Percentiles rank a stretch among this genome's conserved stretches.
Evolutionary conservation across 1,284 basidiomycete genomes (phyloP).

Genomic region (Ganoderma resinaceum): DNA sequence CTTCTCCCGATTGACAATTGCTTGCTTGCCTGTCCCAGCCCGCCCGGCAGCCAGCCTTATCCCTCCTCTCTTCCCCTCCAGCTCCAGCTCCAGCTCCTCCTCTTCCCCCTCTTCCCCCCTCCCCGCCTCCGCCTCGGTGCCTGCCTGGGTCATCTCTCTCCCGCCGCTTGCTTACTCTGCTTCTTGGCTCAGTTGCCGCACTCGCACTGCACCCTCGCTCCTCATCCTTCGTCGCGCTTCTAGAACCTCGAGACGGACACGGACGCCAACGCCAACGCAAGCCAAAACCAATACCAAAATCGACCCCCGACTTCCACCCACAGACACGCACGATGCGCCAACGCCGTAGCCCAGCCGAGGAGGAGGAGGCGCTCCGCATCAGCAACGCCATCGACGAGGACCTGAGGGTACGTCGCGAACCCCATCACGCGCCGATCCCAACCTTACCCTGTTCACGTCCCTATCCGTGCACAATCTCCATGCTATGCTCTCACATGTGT

Average conservation of each 20-base stretch:
- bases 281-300: not conserved
- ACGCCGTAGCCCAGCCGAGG: conserved; percentile 39
- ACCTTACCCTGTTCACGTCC: not conserved
- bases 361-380: conserved; percentile 57
- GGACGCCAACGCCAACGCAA: conserved; percentile 1
- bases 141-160: not conserved
- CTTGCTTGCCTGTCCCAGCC: not conserved
- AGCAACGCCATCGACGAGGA: conserved; percentile 77
- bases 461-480: not conserved
- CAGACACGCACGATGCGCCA: conserved; percentile 32
- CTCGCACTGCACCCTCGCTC: not conserved
- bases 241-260: not conserved
- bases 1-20: conserved; percentile 5
- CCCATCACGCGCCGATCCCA: conserved; percentile 6
- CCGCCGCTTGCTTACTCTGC: not conserved
- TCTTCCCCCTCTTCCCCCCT: not conserved
- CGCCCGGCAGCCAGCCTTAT: not conserved
- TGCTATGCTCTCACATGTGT: not conserved
- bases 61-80: conserved; percentile 15
- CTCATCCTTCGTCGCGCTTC: conserved; percentile 7
- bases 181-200: not conserved
- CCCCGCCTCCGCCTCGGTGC: not conserved
- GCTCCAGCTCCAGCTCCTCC: not conserved
- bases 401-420: conserved; percentile 55
- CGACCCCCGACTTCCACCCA: not conserved